Percentiles rank a stretch among this genome's conserved stretches.
Evolutionary conservation across 106 monocot species (phyloP).

Genomic region (Phalaenopsis equestris): DNA sequence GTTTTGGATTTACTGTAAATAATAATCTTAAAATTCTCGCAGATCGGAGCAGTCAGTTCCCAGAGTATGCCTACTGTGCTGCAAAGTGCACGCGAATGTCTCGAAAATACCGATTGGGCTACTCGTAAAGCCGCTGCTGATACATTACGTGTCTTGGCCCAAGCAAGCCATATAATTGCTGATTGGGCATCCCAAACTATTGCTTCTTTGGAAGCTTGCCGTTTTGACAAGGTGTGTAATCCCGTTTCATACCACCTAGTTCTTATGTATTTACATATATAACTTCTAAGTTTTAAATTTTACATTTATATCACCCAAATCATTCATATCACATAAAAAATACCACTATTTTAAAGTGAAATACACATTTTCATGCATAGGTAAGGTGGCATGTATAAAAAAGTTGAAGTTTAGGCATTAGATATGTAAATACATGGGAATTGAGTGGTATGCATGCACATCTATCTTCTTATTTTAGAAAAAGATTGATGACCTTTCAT

Average conservation of each 20-base stretch:
- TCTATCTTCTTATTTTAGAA: too few relatives aligned
- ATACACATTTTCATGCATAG: too few relatives aligned
- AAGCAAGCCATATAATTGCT: constrained; percentile 58
- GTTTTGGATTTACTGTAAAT: not conserved
- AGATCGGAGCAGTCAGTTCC: constrained; percentile 80
- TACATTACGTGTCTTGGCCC: constrained; percentile 58
- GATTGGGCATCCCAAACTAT: constrained; percentile 58
- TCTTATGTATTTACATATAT: not conserved
- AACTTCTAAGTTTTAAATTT: too few relatives aligned
- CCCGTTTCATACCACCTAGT: not conserved
- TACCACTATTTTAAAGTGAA: too few relatives aligned
- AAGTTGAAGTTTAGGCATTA: too few relatives aligned
- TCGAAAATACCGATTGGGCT: constrained; percentile 87
- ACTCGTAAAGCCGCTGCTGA: constrained; percentile 94
- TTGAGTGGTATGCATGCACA: too few relatives aligned
- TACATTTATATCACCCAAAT: too few relatives aligned
- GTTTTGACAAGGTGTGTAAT: constrained; percentile 85
- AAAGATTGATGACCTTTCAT: too few relatives aligned
- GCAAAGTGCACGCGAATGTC: constrained; percentile 78
- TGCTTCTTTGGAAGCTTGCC: constrained; percentile 69
- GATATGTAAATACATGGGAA: too few relatives aligned
- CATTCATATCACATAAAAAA: too few relatives aligned
- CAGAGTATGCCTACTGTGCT: constrained; percentile 64
- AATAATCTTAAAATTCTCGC: constrained; percentile 9
- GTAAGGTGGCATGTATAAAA: too few relatives aligned